Evolutionary conservation across 352 stramenopile genomes (phyloP), one percentile per base, ranked within the genome.

Genomic region (Phytophthora nicotianae): DNA sequence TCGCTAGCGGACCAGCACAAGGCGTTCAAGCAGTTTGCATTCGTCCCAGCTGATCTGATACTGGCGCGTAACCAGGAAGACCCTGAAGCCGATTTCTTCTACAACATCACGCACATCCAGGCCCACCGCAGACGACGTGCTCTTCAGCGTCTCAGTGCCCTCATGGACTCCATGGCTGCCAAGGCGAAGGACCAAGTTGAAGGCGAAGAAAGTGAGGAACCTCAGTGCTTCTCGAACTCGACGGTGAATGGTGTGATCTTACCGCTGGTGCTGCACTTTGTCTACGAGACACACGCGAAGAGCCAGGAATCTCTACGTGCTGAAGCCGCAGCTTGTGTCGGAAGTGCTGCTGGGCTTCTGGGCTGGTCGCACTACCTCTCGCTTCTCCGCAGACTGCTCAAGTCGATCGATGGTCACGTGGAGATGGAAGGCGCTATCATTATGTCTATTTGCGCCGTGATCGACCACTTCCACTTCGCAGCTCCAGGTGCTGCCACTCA

Each of bases 81-180:
- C 60, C 78, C 88, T 9, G 91, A 99, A 62, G 86, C 97, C 7
- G 97, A 99, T 73, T 99, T 99, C 64, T 99, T 99, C 79, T 91
- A 98, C 64, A 99, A 99, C 72, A 86, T 99, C 38, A 98, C 92
- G 32, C 97, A 99, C 79, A 98, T 99, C 40, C 97, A 99, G 73
- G 79, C 97, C 43, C 97, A 99, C 70, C 88, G 97, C 48, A 93
- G 96, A 70, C 82, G 89, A 10, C 87, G 93, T 50, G 97, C 96
- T 16, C 81, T 99, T 23, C 81, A 93, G 56, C 81, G 91, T 49
- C 79, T 99, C 1, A 86, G 90, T 37, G 89, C 81, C 52, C 56
- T 93, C n/a, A 90, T 99, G 74, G 71, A 79, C 23, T 63, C 83
- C 13, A 93, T 95, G 82, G 77, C 77, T 60, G 62, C 29, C 0